Conservation (phyloP, 257 asterid species). For the Salvia splendens region DNA sequence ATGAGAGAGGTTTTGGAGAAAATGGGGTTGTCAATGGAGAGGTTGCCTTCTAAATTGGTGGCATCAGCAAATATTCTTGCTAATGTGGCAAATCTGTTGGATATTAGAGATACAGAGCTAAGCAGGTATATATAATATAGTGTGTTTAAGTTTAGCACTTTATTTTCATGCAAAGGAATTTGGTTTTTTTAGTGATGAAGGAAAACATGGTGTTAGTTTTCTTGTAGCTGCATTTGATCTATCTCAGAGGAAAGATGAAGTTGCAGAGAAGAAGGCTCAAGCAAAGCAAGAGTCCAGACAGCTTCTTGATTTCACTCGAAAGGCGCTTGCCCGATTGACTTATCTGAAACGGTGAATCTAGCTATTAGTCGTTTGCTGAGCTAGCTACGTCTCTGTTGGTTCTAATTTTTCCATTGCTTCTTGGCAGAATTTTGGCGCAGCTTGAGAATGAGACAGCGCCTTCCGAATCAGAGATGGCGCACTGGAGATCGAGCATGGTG, state of each 20-base stretch:
- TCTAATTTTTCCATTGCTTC: constrained; percentile 17
- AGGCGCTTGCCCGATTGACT: constrained; percentile 89
- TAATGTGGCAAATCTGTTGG: constrained; percentile 75
- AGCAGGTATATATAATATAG: constrained; percentile 59
- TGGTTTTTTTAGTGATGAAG: background rate
- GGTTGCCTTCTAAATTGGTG: constrained; percentile 76
- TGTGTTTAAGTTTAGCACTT: background rate
- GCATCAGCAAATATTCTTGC: constrained; percentile 88
- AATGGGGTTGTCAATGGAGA: constrained; percentile 89
- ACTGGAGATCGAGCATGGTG: constrained; percentile 75
- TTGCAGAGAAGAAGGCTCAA: constrained; percentile 84
- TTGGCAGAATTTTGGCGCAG: constrained; percentile 72
- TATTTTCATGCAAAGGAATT: background rate
- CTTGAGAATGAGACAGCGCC: constrained; percentile 84
- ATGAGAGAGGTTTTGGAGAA: constrained; percentile 89
- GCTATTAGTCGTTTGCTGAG: background rate
- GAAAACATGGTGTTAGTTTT: constrained; percentile 50
- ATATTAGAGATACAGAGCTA: constrained; percentile 89
- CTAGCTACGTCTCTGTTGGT: constrained; percentile 4
- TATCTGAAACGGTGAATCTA: constrained; percentile 68
- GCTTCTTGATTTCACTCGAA: constrained; percentile 90
- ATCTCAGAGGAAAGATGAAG: constrained; percentile 78
- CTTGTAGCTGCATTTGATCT: constrained; percentile 91
- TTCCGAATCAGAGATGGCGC: constrained; percentile 84
- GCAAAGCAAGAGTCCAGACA: constrained; percentile 84